These are phyloP conservation scores for Colletotrichum chrysophilum DNA, from an alignment of 2,329 filamentous ascomycete genomes.

Conservation along the genomic window DNA sequence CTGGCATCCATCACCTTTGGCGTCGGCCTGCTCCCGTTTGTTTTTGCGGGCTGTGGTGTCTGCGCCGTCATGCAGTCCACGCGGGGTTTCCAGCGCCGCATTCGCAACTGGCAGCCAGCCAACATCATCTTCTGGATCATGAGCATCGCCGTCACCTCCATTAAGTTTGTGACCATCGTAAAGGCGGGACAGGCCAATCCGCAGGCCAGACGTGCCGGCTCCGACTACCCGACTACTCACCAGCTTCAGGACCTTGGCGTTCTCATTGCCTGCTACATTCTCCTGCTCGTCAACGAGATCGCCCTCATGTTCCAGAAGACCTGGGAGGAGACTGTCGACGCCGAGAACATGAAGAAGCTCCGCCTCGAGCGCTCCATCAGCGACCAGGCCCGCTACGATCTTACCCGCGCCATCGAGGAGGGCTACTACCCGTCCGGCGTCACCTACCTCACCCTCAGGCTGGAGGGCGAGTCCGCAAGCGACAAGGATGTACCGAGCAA, in stretches of 20 bases:
- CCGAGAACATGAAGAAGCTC: conserved; percentile 14
- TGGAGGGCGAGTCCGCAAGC: conserved; percentile 17
- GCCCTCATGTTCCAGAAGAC: conserved; percentile 21
- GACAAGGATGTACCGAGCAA: conserved; percentile 13
- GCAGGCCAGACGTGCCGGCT: conserved; percentile 8
- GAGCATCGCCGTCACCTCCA: conserved; percentile 24
- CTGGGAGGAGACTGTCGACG: conserved; percentile 15
- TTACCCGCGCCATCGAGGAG: conserved; percentile 18
- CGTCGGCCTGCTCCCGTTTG: conserved; percentile 25
- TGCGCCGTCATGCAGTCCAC: conserved; percentile 24
- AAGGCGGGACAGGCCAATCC: conserved; percentile 2
- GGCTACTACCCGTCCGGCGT: conserved; percentile 19
- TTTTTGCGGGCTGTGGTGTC: conserved; percentile 24
- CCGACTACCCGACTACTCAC: conserved; percentile 26
- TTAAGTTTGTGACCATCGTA: conserved; percentile 24
- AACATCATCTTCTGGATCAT: conserved; percentile 26
- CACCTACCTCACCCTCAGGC: conserved; percentile 15
- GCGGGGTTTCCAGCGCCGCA: conserved; percentile 16
- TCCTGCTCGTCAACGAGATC: conserved; percentile 22
- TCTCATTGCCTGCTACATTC: conserved; percentile 23
- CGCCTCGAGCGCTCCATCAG: conserved; percentile 16
- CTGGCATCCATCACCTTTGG: conserved; percentile 22
- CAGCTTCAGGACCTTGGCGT: conserved; percentile 29
- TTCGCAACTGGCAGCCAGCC: conserved; percentile 25
- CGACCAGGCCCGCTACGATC: conserved; percentile 17